These are phyloP conservation scores for Akebia trifoliata DNA, from an alignment of 164 flowering plant genomes.

Conservation along the genomic window DNA sequence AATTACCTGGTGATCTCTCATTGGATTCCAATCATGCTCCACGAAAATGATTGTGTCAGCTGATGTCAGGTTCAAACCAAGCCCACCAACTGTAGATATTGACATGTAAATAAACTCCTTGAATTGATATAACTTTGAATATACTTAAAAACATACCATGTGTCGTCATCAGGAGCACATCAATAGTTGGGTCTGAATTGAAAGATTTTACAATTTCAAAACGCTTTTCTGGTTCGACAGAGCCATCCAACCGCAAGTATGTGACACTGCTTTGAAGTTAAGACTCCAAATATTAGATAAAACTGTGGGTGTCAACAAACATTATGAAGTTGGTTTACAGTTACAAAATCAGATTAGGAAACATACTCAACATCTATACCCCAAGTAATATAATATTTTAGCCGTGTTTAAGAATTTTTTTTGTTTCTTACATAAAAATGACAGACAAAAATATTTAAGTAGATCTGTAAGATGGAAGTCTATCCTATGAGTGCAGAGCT, in stretches of 20 bases:
- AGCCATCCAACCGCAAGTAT: constrained; percentile 93
- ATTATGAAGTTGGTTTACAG: no score
- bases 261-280: constrained; percentile 61
- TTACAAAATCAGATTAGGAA: no score
- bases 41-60: constrained; percentile 95
- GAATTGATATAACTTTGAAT: background rate
- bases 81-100: constrained; percentile 85
- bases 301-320: background rate
- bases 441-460: no score
- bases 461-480: no score
- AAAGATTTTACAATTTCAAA: constrained; percentile 96
- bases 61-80: constrained; percentile 95
- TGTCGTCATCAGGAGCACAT: constrained; percentile 86
- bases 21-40: constrained; percentile 99
- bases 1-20: constrained; percentile 95
- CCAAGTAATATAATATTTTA: no score
- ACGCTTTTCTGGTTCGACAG: constrained; percentile 86
- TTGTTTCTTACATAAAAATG: no score
- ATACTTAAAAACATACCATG: constrained; percentile 56
- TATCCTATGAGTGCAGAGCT: no score
- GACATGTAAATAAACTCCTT: constrained; percentile 1
- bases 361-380: no score
- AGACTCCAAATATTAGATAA: constrained; percentile 9
- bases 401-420: no score
- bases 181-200: constrained; percentile 98